Base-by-base conservation (phyloP, 2,329 filamentous ascomycete species). In the Trichoderma aggressivum region DNA sequence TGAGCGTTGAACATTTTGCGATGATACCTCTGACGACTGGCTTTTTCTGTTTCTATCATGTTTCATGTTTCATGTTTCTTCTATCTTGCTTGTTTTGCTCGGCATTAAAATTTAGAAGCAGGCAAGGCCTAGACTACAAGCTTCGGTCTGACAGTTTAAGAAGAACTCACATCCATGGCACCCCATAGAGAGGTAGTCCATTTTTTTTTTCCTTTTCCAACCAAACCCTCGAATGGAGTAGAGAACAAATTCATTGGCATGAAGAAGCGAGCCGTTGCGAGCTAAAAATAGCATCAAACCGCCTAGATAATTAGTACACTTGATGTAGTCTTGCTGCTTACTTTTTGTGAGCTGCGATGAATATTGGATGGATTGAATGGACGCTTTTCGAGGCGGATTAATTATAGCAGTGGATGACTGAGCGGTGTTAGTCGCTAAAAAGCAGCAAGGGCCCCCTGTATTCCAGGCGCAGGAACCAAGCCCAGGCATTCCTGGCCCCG, bases 351-450 rank as follows among this genome's bases (percentile, higher is more conserved):
- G 21, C 47, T 21, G 21, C 47, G 47, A 53, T 14, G 47, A 53
- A 50, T n/a, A 50, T 21, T 21, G 47, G n/a, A 21, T 14, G 47
- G n/a, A 24, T 53, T 53, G 47, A 53, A 53, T 53, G 47, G 21
- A 53, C 21, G 47, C 47, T 21, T 53, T 24, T 53, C 5, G 47
- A 32, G 60, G 26, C 47, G 47, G 47, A 53, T 53, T 50, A 64
- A 64, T 50, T 64, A 64, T 64, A 64, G 61, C 18, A 53, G 26
- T 50, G 28, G 59, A 62, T 62, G 59, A 62, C 59, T 16, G 59
- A 62, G 34, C 59, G 5, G n/a, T 53, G 21, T 43, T 62, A 61
- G 59, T 62, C 34, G n/a, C 47, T 53, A 53, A 34, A 34, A 64
- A 64, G 28, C n/a, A 64, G 62, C 62, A 53, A 32, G 61, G n/a